A percentile compares a stretch with the other conserved stretches of the same genome.
phyloP scores from a whole-genome alignment of 129 eudicot species.

The Logfia minima region DNA sequence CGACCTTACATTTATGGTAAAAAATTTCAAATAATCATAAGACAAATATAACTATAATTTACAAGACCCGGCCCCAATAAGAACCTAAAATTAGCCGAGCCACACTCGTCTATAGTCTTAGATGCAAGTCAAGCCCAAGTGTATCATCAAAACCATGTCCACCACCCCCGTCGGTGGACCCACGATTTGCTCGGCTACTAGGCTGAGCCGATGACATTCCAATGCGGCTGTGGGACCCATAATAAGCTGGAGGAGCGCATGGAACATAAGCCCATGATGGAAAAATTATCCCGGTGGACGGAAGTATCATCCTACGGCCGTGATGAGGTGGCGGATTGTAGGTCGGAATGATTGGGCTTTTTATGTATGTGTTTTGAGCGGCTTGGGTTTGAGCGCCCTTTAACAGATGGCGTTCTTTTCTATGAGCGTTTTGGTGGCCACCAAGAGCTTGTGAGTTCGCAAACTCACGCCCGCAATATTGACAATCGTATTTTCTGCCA shows the following conservation, averaged over 20 bases:
- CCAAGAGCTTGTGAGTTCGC: constrained; percentile 96
- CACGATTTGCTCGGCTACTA: constrained; percentile 30
- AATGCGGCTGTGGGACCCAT: constrained; percentile 45
- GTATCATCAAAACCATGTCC: constrained; percentile 57
- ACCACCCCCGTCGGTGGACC: constrained; percentile 34
- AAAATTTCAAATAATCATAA: background rate
- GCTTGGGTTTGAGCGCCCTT: constrained; percentile 87
- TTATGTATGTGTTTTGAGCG: constrained; percentile 57
- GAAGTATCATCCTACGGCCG: constrained; percentile 46
- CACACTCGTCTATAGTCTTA: constrained; percentile 56
- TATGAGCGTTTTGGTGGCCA: constrained; percentile 97
- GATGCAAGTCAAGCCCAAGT: constrained; percentile 73
- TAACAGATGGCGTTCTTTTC: constrained; percentile 74
- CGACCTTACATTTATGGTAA: background rate
- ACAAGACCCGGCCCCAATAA: constrained; percentile 2
- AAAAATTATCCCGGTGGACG: constrained; percentile 26
- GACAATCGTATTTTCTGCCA: constrained; percentile 79
- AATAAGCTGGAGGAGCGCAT: constrained; percentile 51
- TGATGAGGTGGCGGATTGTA: constrained; percentile 56
- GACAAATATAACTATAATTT: background rate
- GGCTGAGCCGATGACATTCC: constrained; percentile 35
- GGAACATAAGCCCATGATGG: constrained; percentile 64
- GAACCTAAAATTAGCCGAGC: constrained; percentile 24
- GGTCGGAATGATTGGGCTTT: constrained; percentile 59
- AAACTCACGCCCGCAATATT: constrained; percentile 80